phyloP scores from a whole-genome alignment of 176 grass and related monocot genomes.

The Aegilops bicornis region DNA sequence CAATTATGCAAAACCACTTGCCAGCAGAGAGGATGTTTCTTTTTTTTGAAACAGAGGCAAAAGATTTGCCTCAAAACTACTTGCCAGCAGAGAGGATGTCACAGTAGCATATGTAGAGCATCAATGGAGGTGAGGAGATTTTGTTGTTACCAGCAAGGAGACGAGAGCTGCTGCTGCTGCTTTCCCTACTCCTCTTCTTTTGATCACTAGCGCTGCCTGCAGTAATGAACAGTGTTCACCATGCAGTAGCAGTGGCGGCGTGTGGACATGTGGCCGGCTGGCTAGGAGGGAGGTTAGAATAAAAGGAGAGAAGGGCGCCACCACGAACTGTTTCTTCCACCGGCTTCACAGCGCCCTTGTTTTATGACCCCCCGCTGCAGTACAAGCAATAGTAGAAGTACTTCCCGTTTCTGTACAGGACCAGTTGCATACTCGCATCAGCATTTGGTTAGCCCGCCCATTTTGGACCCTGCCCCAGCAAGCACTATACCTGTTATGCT shows the following conservation, averaged over 20 bases:
- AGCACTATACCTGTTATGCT: background rate
- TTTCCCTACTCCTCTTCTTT: background rate
- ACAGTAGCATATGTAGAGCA: background rate
- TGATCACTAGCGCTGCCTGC: conserved; percentile 13
- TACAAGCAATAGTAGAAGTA: conserved; percentile 22
- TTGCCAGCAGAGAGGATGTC: background rate
- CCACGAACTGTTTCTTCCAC: conserved; percentile 14
- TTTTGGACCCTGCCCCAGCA: background rate
- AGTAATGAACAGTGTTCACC: conserved; percentile 38
- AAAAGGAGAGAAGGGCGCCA: conserved; percentile 25
- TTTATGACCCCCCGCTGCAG: background rate
- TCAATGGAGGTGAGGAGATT: background rate
- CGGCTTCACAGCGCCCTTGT: background rate
- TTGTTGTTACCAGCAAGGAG: conserved; percentile 32
- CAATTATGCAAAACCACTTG: background rate
- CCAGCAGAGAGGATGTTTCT: background rate
- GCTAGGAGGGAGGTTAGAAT: conserved; percentile 9
- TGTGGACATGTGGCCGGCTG: conserved; percentile 36
- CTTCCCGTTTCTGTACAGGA: background rate
- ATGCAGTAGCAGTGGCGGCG: conserved; percentile 1
- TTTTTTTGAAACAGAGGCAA: too few relatives aligned
- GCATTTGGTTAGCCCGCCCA: background rate
- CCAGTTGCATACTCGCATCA: background rate
- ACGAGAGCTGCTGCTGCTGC: background rate
- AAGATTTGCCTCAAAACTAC: background rate